These are phyloP conservation scores for Xerocomellus amylosporus DNA, from an alignment of 768 basidiomycete species.

Conservation along the genomic window DNA sequence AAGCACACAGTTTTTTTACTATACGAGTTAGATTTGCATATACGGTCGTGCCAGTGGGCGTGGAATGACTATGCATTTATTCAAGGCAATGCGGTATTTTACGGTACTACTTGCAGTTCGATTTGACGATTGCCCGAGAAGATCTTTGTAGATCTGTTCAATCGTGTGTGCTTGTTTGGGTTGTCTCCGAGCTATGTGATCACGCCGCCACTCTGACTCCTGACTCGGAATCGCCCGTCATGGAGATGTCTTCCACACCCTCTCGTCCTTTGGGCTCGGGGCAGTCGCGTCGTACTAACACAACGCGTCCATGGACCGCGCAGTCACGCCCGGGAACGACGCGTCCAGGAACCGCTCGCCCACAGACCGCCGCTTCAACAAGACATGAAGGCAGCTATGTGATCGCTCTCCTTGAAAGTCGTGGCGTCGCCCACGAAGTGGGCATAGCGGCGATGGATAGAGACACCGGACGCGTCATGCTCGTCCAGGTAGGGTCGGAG, in stretches of 20 bases:
- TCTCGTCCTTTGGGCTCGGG: constrained; percentile 13
- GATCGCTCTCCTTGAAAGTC: constrained; percentile 70
- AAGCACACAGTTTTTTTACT: constrained; percentile 26
- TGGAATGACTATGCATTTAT: neutral
- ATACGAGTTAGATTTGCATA: constrained; percentile 19
- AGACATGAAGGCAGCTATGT: constrained; percentile 60
- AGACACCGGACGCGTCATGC: constrained; percentile 69
- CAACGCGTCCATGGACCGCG: constrained; percentile 49
- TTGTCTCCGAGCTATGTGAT: no score
- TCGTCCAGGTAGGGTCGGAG: constrained; percentile 64
- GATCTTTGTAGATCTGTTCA: no score
- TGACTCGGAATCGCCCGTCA: no score
- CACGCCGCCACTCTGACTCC: no score
- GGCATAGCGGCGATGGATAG: constrained; percentile 85
- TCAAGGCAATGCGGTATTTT: no score
- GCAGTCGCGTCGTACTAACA: constrained; percentile 13
- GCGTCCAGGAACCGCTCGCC: constrained; percentile 44
- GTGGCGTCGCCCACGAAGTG: constrained; percentile 78
- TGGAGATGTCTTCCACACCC: constrained; percentile 12
- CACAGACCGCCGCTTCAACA: constrained; percentile 61
- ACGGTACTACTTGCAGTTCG: no score
- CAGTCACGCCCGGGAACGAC: constrained; percentile 53
- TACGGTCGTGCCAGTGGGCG: neutral
- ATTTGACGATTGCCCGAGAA: no score
- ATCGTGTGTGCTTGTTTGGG: no score